phyloP scores from a whole-genome alignment of 257 asterid species.

The Solanum habrochaites region DNA sequence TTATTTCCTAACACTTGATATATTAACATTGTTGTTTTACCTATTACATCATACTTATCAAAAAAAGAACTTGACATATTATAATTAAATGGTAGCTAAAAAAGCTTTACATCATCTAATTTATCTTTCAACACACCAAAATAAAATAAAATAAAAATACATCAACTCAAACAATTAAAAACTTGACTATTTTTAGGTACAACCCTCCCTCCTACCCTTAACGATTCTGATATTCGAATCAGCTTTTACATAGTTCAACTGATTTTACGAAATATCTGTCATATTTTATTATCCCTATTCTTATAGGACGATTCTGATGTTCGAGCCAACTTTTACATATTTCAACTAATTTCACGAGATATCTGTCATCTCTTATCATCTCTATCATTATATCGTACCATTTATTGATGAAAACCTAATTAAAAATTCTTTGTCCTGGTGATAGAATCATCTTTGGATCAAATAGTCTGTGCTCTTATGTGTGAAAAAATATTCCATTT shows the following conservation, averaged over 20 bases:
- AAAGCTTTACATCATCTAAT: neutral
- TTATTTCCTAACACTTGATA: neutral
- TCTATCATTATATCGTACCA: too few species aligned
- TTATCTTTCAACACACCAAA: neutral
- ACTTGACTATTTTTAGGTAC: neutral
- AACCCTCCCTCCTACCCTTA: neutral
- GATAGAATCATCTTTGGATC: slow-evolving; percentile 44
- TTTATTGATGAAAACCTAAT: neutral
- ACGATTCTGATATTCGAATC: too few species aligned
- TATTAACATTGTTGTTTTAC: neutral
- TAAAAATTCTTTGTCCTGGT: slow-evolving; percentile 33
- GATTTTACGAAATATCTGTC: too few species aligned
- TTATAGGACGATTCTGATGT: too few species aligned
- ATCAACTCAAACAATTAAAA: neutral
- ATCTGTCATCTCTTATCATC: too few species aligned
- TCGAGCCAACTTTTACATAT: too few species aligned
- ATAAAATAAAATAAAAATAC: neutral
- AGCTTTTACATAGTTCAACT: too few species aligned
- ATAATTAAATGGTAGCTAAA: neutral
- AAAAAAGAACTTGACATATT: neutral
- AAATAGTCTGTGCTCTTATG: slow-evolving; percentile 18
- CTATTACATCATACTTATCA: too few species aligned
- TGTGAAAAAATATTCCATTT: slow-evolving; percentile 38
- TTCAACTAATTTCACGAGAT: too few species aligned
- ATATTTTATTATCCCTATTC: fast-evolving